Conservation (phyloP, 2,329 filamentous ascomycete genomes). For the Chrysosporium queenslandicum region DNA sequence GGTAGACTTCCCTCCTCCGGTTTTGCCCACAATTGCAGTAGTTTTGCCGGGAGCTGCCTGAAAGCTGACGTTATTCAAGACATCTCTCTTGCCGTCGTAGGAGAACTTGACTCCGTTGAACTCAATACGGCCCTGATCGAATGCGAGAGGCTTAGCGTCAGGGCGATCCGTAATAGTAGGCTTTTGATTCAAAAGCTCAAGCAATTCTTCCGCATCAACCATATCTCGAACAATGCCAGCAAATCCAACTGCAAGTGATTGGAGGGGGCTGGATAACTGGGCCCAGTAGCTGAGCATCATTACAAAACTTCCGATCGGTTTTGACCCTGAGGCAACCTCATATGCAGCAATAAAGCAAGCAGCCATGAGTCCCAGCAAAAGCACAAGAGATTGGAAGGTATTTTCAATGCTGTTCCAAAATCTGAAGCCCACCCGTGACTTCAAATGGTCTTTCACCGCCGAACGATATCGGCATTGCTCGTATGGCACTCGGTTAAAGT, state of each 20-base stretch:
- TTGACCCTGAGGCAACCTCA: conserved; percentile 42
- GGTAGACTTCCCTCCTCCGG: conserved; percentile 50
- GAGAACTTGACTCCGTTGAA: conserved; percentile 45
- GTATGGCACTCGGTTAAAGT: conserved; percentile 49
- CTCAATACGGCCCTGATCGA: conserved; percentile 38
- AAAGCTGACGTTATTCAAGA: conserved; percentile 42
- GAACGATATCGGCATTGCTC: conserved; percentile 43
- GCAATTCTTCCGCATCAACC: conserved; percentile 50
- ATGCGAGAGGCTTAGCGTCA: conserved; percentile 30
- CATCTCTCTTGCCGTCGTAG: conserved; percentile 42
- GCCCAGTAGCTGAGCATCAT: conserved; percentile 57
- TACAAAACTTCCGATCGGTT: conserved; percentile 52
- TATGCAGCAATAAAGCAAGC: conserved; percentile 45
- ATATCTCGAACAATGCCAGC: conserved; percentile 44
- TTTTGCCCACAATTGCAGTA: conserved; percentile 48
- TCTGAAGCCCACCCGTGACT: conserved; percentile 29
- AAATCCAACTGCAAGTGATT: conserved; percentile 43
- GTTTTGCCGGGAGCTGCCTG: conserved; percentile 41
- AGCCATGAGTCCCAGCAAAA: conserved; percentile 42
- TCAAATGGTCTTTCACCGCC: conserved; percentile 32
- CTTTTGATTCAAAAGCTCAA: conserved; percentile 42
- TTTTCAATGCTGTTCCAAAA: conserved; percentile 27
- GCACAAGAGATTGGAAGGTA: conserved; percentile 38
- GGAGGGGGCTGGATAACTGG: conserved; percentile 40
- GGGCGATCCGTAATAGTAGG: conserved; percentile 36